Evolutionary conservation across 1,284 basidiomycete genomes (phyloP), one percentile per base, ranked within the genome.

Genomic region (Sutorius eximius): DNA sequence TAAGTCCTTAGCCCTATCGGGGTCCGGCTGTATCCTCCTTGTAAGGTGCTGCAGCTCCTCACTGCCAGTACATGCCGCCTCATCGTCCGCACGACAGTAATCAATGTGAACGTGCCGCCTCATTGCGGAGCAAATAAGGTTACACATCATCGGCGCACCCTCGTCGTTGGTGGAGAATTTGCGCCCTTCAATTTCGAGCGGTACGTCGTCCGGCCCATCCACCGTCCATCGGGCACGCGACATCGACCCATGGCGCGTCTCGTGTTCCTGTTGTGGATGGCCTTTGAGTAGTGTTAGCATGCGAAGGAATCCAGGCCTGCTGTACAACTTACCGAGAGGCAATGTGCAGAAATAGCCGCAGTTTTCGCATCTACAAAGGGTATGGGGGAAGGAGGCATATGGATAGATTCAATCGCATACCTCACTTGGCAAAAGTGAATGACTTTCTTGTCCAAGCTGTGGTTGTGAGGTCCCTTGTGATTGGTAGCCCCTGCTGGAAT

Each of bases 221-320:
- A 87, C 62, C 0, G 77, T 72, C 85, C 85, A 86, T 36, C 72
- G 71, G 0, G 79, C 79, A 45, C 68, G 72, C 0, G 80, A 79
- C 85, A 86, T 86, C 1, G 82, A 84, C 3, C 84, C 85, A 58
- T 86, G 84, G 30, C 75, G 74, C 0, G 84, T 87, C 34, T 85
- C 82, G 50, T 86, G 84, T 41, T 82, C 78, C 56, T 77, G 73
- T 57, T 86, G 84, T 0, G 78, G 49, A 58, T 86, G 85, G 0
- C 81, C 85, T 86, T 49, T 52, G 22, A 52, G 9, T 4, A n/a
- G 16, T 11, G n/a, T 50, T 11, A 59, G 27, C 29, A 37, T 1
- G 3, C 0, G 0, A 12, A 9, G n/a, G 9, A 20, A 15, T 33
- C 2, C 8, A 1, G 9, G 3, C 45, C 16, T 16, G 0, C 2